Percentiles rank a stretch among this genome's conserved stretches.
Conservation (phyloP, 148 eudicot genomes). For the Persicaria maculosa region DNA sequence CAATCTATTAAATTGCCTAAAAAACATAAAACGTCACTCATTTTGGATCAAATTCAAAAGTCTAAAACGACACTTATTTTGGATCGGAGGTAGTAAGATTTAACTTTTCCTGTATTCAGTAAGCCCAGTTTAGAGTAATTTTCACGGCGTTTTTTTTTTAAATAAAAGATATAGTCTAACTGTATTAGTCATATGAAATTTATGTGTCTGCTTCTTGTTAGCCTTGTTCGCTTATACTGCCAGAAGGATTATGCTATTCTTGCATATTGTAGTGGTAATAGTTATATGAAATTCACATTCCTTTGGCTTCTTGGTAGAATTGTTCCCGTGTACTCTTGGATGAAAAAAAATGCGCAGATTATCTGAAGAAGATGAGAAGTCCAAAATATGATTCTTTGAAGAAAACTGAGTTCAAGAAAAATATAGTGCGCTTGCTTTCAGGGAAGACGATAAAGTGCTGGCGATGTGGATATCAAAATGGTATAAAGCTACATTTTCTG, state of each 20-base stretch:
- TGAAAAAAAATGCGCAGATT: conserved; percentile 45
- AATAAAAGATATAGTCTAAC: neutral
- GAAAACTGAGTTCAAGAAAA: conserved; percentile 52
- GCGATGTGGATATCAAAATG: conserved; percentile 78
- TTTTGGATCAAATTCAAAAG: no score
- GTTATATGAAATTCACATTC: neutral
- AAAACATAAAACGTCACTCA: no score
- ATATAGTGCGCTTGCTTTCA: conserved; percentile 49
- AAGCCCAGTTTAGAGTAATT: neutral
- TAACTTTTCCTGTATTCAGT: neutral
- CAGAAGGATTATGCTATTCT: neutral
- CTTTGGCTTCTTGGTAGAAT: conserved; percentile 31
- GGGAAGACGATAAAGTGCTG: conserved; percentile 47
- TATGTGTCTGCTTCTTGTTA: conserved; percentile 1
- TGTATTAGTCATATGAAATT: neutral
- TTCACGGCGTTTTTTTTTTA: neutral
- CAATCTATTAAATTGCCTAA: no score
- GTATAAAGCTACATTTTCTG: conserved; percentile 27
- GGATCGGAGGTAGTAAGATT: neutral
- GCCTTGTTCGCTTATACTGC: neutral
- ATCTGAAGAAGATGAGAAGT: conserved; percentile 70
- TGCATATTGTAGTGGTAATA: neutral
- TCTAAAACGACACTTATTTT: no score
- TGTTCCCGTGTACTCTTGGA: conserved; percentile 66
- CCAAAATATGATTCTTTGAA: conserved; percentile 42